Evolutionary conservation across 805 yeast genomes (phyloP).

Genomic region (Cyberlindnera sargentensis): DNA sequence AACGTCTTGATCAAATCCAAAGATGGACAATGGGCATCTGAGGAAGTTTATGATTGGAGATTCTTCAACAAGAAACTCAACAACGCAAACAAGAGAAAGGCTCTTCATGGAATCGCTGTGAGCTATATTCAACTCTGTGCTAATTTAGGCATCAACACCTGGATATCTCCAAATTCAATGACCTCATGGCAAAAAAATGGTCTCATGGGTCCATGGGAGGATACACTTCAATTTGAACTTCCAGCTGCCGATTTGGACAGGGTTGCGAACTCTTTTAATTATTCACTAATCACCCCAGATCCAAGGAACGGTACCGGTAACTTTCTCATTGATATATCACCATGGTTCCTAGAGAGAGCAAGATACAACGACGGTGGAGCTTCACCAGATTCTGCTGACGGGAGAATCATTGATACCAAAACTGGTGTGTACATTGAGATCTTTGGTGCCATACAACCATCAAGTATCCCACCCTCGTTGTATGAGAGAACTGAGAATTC

Average conservation of each 20-base stretch:
- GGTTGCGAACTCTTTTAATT: conserved; percentile 40
- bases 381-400: conserved; percentile 39
- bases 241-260: conserved; percentile 41
- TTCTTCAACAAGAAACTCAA: conserved; percentile 44
- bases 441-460: conserved; percentile 34
- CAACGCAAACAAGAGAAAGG: conserved; percentile 32
- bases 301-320: conserved; percentile 39
- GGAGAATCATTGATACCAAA: conserved; percentile 53
- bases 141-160: conserved; percentile 35
- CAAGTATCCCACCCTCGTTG: conserved; percentile 17
- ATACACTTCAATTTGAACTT: conserved; percentile 42
- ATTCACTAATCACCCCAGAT: conserved; percentile 37
- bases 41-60: conserved; percentile 56
- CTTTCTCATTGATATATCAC: conserved; percentile 41
- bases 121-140: conserved; percentile 40
- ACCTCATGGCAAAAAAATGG: conserved; percentile 47
- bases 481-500: conserved; percentile 7
- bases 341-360: conserved; percentile 42
- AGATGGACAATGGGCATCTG: conserved; percentile 26
- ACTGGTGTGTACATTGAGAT: conserved; percentile 56
- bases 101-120: conserved; percentile 39
- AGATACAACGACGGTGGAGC: conserved; percentile 40
- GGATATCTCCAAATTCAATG: conserved; percentile 44
- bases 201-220: conserved; percentile 46
- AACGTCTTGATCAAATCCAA: conserved; percentile 27